Evolutionary conservation across 331 rosid genomes (phyloP), one percentile per base, ranked within the genome.

Genomic region (Ulmus americana): DNA sequence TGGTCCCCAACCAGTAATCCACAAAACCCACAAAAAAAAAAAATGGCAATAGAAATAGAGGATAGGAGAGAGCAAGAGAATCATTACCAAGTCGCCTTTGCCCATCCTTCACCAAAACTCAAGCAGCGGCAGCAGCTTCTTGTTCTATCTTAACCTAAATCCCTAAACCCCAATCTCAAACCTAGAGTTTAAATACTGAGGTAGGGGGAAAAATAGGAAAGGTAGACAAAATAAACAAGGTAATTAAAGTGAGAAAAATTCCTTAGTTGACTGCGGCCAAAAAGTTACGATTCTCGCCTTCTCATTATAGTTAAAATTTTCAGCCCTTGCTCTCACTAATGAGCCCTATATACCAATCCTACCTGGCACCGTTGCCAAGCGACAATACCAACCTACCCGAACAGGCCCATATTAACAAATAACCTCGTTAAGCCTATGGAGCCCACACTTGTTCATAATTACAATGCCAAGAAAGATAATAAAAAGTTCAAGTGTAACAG

Each of bases 21-120:
- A 4, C 52, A 38, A 51, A 50, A 18, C 8, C 35, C 35, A 28
- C 35, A 28, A 2, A 59, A 46, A 39, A 45, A 10, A n/a, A 7
- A 60, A 39, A 52, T 59, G 45, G 57, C 10, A 35, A 59, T 22
- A 2, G 14, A 43, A 5, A 45, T n/a, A 11, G 13, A 10, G 41
- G 39, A 42, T 9, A 6, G 8, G 20, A 7, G 10, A 59, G 44
- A 39, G 61, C 50, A 61, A 61, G 45, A 2, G 22, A 67, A 69
- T 42, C 48, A 50, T 52, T 61, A 61, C 68, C 16, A 14, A 52
- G 45, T 61, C 40, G 47, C 15, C 46, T 15, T 20, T 22, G 61
- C 62, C 11, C 63, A 38, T 28, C 39, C 63, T 52, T 62, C 69
- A 14, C 41, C 55, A 52, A 61, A 61, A 43, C 12, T 64, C 39